phyloP scores from a whole-genome alignment of 441 rosid genomes.

The Pelargonium fulgidum region DNA sequence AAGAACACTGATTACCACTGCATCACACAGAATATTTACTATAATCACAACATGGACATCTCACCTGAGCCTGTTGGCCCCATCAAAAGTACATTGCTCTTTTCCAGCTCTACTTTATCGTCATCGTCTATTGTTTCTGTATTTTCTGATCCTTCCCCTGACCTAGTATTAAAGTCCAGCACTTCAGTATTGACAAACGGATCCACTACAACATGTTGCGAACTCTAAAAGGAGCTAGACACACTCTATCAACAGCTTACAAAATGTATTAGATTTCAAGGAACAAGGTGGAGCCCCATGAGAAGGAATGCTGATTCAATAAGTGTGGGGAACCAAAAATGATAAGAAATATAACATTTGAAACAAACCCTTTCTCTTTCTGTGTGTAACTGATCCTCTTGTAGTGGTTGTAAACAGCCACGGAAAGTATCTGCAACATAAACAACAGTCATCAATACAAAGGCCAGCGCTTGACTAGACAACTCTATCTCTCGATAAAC shows the following conservation, averaged over 20 bases:
- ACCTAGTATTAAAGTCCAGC: constrained; percentile 56
- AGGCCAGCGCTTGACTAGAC: background rate
- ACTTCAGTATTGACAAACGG: constrained; percentile 25
- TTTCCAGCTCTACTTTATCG: constrained; percentile 78
- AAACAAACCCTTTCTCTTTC: constrained; percentile 69
- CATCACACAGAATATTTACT: constrained; percentile 3
- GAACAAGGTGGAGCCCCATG: constrained; percentile 4
- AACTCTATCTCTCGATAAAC: background rate
- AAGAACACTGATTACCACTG: constrained; percentile 12
- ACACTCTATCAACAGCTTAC: background rate
- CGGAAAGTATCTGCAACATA: constrained; percentile 69
- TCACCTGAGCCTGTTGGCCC: constrained; percentile 97
- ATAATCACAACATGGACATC: constrained; percentile 18
- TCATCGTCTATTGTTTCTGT: constrained; percentile 46
- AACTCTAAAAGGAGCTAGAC: background rate
- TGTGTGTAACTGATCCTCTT: constrained; percentile 69
- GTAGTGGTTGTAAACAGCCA: constrained; percentile 91
- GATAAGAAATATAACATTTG: constrained; percentile 15
- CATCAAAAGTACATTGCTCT: constrained; percentile 91
- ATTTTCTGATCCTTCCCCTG: constrained; percentile 53
- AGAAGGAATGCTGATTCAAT: background rate
- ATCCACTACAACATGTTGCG: background rate
- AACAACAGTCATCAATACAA: background rate
- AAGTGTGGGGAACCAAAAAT: constrained; percentile 9
- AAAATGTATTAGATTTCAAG: background rate